Base-by-base conservation (phyloP, 1,139 yeast genomes). In the Yarrowia galli region DNA sequence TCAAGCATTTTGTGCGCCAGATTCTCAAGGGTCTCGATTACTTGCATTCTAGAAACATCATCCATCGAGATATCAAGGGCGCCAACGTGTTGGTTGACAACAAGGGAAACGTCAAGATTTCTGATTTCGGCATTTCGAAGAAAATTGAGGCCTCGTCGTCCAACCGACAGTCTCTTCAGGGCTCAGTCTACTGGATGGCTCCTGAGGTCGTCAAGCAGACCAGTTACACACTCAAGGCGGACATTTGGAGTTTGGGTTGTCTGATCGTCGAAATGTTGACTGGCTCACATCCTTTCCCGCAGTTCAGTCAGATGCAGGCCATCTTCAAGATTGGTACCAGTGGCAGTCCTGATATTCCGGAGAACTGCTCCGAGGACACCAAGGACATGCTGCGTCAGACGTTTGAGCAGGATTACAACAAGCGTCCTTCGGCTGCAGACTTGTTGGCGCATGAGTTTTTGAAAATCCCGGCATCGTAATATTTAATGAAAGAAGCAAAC, bases 161-260 rank as follows among this genome's bases (percentile, higher is more conserved):
- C 32, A 87, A 91, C 72, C 83, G 97, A 63, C 95, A 92, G 0
- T 91, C 97, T 0, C 78, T 93, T 63, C 98, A 92, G 79, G 98
- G 98, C 0, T 91, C 97, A 8, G 97, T 92, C 0, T 93, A 89
- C 75, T 93, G 98, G 98, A 93, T 93, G 98, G 97, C 98, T 0
- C 98, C 98, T 0, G 98, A 93, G 76, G 97, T 93, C 16, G 97
- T 92, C 16, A 91, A 91, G 74, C 97, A 92, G 75, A 88, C 92
- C 0, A 91, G 95, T 0, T 91, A 92, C 69, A 92, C 97, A 6
- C 87, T 89, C 66, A 91, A 91, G 75, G 97, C 97, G 0, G 98
- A 93, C 76, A 92, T 93, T 38, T 93, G 98, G 98, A 91, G 97
- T 0, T 90, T 93, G 6, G 98, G 97, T 0, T 92, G 98, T 77